A percentile compares a stretch with the other conserved stretches of the same genome.
phyloP scores from a whole-genome alignment of 805 yeast species.

The Starmerella sirachaensis region DNA sequence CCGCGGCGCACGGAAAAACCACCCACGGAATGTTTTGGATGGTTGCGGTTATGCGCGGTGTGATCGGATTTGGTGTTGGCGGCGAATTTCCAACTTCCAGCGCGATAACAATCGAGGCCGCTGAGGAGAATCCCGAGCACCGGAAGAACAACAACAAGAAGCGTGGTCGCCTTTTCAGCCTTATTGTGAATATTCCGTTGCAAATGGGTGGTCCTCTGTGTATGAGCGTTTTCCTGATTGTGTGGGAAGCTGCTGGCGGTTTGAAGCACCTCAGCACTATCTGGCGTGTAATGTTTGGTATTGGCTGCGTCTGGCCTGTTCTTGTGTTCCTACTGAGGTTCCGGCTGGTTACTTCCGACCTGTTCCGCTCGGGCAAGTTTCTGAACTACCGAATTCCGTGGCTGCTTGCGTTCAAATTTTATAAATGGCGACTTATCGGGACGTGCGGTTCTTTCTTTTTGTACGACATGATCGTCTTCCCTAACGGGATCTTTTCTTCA shows the following conservation, averaged over 20 bases:
- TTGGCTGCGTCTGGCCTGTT: slow-evolving; percentile 64
- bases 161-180: slow-evolving; percentile 53
- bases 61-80: slow-evolving; percentile 68
- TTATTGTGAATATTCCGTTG: slow-evolving; percentile 63
- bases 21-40: slow-evolving; percentile 59
- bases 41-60: slow-evolving; percentile 59
- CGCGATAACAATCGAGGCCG: slow-evolving; percentile 59
- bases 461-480: slow-evolving; percentile 70
- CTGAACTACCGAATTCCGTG: slow-evolving; percentile 44
- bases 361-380: slow-evolving; percentile 55
- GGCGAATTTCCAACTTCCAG: slow-evolving; percentile 67
- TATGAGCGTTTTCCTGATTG: slow-evolving; percentile 54
- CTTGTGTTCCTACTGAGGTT: slow-evolving; percentile 59
- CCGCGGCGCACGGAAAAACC: slow-evolving; percentile 57
- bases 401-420: slow-evolving; percentile 47
- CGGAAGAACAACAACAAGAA: slow-evolving; percentile 24
- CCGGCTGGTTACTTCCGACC: slow-evolving; percentile 54
- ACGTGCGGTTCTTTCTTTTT: slow-evolving; percentile 71
- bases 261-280: slow-evolving; percentile 35
- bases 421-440: slow-evolving; percentile 59
- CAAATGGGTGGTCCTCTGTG: slow-evolving; percentile 75
- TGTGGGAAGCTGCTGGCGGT: slow-evolving; percentile 44
- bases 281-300: slow-evolving; percentile 65
- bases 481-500: slow-evolving; percentile 59
- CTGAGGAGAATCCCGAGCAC: slow-evolving; percentile 31